Percentiles rank a stretch among this genome's conserved stretches.
Conservation (phyloP, 2,329 filamentous ascomycete genomes). For the Dactylellina drechsleri region DNA sequence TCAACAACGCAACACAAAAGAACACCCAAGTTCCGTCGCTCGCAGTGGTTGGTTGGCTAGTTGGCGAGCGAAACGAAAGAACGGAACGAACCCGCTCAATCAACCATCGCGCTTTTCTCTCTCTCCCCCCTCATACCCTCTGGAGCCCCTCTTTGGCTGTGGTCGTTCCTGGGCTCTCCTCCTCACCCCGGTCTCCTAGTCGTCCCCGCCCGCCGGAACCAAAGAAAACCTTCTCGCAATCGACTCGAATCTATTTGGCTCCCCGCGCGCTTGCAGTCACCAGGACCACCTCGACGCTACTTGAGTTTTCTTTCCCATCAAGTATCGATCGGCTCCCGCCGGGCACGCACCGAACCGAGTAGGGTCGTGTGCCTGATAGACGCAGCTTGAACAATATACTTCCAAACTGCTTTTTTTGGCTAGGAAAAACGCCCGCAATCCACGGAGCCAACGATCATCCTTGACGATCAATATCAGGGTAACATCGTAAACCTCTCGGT, state of each 20-base stretch:
- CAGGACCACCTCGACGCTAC: neutral
- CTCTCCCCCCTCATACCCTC: neutral
- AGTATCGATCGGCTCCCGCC: neutral
- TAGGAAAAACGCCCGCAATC: conserved; percentile 12
- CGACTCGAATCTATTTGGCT: neutral
- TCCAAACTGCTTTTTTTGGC: neutral
- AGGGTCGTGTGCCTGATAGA: too few relatives aligned
- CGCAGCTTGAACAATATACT: too few relatives aligned
- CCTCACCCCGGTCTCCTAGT: neutral
- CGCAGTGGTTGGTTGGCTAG: neutral
- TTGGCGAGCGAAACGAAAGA: neutral
- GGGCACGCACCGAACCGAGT: too few relatives aligned
- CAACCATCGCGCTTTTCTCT: neutral
- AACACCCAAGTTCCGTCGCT: neutral
- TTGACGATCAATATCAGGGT: conserved; percentile 11
- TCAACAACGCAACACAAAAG: neutral
- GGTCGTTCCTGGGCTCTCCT: neutral
- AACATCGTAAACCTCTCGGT: conserved; percentile 11
- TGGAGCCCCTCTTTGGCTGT: neutral
- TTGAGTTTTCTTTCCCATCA: neutral
- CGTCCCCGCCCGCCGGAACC: neutral
- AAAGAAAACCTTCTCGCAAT: conserved; percentile 6
- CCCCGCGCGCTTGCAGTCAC: neutral
- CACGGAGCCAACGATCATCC: neutral
- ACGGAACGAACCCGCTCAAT: conserved; percentile 3